Conservation (phyloP, 1,284 basidiomycete genomes). For the Prillingera fragicola region DNA sequence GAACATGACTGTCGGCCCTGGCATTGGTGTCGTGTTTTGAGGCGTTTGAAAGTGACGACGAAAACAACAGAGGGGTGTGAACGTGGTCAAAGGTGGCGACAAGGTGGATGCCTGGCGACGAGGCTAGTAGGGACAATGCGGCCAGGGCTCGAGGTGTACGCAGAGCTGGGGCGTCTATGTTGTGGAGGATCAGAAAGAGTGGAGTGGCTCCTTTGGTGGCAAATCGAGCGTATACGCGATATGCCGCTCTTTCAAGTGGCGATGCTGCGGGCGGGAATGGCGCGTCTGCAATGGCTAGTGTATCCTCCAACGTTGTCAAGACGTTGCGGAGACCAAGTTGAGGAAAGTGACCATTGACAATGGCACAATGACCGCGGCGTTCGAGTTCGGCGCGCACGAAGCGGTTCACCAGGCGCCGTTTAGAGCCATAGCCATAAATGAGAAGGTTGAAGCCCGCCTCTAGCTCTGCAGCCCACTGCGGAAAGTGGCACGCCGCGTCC, state of each 20-base stretch:
- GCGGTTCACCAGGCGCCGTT: constrained; percentile 64
- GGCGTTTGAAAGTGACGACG: constrained; percentile 34
- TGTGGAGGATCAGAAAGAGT: constrained; percentile 77
- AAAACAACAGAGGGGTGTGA: constrained; percentile 68
- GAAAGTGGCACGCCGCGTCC: constrained; percentile 1
- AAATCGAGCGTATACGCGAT: constrained; percentile 62
- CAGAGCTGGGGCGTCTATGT: constrained; percentile 70
- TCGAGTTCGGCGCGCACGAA: constrained; percentile 60
- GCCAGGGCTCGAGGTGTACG: constrained; percentile 56
- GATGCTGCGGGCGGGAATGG: constrained; percentile 36
- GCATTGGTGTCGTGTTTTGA: constrained; percentile 21
- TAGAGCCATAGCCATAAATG: constrained; percentile 82
- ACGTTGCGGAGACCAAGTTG: constrained; percentile 65
- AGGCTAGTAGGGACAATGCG: constrained; percentile 63
- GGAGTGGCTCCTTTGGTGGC: constrained; percentile 39
- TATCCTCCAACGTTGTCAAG: constrained; percentile 58
- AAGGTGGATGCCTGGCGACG: constrained; percentile 67
- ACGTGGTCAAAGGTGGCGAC: constrained; percentile 79
- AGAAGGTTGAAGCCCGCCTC: constrained; percentile 75
- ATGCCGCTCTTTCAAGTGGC: constrained; percentile 58
- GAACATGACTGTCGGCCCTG: constrained; percentile 4
- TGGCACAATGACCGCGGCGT: constrained; percentile 62
- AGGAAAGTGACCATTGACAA: constrained; percentile 75
- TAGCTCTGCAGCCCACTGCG: constrained; percentile 64
- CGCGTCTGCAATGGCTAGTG: constrained; percentile 40